These are phyloP conservation scores for Hawksworthiomyces lignivorus DNA, from an alignment of 2,329 filamentous ascomycete species.

Conservation along the genomic window DNA sequence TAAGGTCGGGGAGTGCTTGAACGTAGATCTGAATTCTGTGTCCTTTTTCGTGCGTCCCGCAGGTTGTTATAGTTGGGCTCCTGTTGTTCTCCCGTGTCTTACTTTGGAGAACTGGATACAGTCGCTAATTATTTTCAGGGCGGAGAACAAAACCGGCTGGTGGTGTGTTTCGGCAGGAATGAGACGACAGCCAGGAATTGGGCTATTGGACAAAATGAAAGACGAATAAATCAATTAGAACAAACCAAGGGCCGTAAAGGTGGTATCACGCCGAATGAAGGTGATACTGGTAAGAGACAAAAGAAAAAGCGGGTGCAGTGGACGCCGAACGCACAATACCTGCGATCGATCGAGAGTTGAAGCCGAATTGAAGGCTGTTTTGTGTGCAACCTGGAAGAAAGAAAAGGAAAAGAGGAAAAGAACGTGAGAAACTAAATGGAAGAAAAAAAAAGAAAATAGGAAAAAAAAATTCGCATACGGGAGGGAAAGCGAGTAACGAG, in stretches of 20 bases:
- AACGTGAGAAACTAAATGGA: background rate
- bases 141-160: background rate
- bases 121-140: no score
- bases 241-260: background rate
- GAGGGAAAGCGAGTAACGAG: slow-evolving; percentile 1
- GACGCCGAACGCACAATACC: background rate
- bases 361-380: slow-evolving; percentile 3
- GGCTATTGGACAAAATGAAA: background rate
- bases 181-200: background rate
- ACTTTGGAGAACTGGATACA: no score
- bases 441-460: background rate
- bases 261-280: no score
- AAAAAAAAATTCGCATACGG: slow-evolving; percentile 1
- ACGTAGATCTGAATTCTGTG: no score
- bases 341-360: background rate
- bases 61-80: no score
- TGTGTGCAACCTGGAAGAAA: background rate
- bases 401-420: background rate
- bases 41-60: no score
- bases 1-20: no score
- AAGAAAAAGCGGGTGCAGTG: background rate
- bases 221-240: background rate
- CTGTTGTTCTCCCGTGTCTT: no score
- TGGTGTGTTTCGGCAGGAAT: slow-evolving; percentile 5
- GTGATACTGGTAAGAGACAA: background rate